Percentiles rank a stretch among this genome's conserved stretches.
Conservation (phyloP, 2,329 filamentous ascomycete genomes). For the Penicillium sclerotiorum region DNA sequence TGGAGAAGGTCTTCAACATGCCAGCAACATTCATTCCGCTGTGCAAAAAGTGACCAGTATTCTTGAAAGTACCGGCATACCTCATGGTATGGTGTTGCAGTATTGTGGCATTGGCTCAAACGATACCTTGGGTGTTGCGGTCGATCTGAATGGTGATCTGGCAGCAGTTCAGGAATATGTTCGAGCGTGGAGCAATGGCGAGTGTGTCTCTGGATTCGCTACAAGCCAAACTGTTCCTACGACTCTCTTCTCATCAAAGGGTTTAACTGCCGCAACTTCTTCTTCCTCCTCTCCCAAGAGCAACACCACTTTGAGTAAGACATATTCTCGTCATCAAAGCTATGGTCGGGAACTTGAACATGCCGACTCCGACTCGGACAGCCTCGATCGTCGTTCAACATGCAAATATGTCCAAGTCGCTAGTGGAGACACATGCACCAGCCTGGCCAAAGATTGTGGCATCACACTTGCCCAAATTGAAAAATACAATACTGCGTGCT, state of each 20-base stretch:
- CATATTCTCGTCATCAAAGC: background rate
- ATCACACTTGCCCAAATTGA: slow-evolving; percentile 43
- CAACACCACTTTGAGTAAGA: background rate
- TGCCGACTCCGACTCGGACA: background rate
- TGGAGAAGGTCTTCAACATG: background rate
- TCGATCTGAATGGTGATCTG: background rate
- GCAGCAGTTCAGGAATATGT: background rate
- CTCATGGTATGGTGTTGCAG: background rate
- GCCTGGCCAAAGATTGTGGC: slow-evolving; percentile 11
- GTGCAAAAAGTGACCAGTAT: background rate
- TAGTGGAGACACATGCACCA: background rate
- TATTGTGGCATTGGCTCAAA: background rate
- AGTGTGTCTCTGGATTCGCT: background rate
- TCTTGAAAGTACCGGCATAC: background rate
- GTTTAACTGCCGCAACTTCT: background rate
- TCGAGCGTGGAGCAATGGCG: background rate
- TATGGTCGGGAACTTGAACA: no score
- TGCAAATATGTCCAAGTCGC: background rate
- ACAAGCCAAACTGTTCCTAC: background rate
- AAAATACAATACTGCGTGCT: slow-evolving; percentile 46
- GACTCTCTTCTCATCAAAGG: background rate
- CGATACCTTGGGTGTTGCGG: background rate
- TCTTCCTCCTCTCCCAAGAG: background rate
- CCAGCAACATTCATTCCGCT: background rate
- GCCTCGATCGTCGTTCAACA: background rate